These are phyloP conservation scores for Cryptococcus sp. DNA, from an alignment of 1,284 basidiomycete species.

Conservation along the genomic window DNA sequence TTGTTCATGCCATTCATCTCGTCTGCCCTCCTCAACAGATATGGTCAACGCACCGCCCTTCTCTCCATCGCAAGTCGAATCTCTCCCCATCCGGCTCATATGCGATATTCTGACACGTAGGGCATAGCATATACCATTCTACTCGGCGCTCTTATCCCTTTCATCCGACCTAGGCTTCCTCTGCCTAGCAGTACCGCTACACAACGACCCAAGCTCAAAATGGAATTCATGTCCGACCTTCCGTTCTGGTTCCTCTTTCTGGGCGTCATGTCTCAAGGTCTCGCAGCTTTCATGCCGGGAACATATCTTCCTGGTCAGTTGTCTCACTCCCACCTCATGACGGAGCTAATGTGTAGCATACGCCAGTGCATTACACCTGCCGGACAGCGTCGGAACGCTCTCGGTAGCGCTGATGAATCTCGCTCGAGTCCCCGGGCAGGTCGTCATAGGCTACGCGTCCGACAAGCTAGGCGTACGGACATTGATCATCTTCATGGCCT, in stretches of 20 bases:
- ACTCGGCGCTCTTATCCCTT: conserved; percentile 18
- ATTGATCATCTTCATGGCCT: conserved; percentile 20
- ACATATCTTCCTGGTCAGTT: conserved; percentile 26
- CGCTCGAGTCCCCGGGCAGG: conserved; percentile 24
- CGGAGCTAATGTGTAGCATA: conserved; percentile 14
- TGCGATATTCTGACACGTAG: conserved; percentile 5
- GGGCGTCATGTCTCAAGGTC: conserved; percentile 21
- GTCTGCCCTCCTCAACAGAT: conserved; percentile 14
- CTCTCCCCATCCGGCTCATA: neutral
- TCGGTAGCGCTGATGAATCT: conserved; percentile 23
- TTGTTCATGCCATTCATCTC: conserved; percentile 25
- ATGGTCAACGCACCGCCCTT: conserved; percentile 17
- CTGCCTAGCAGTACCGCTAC: conserved; percentile 4
- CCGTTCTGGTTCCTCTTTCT: conserved; percentile 23
- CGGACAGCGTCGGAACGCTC: conserved; percentile 17
- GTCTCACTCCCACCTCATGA: neutral
- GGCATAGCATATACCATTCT: conserved; percentile 16
- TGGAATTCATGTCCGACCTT: conserved; percentile 12
- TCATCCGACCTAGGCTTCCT: conserved; percentile 19
- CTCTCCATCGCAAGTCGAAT: conserved; percentile 16
- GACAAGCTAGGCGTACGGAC: conserved; percentile 18
- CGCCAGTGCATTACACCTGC: conserved; percentile 18
- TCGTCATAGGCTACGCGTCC: conserved; percentile 18
- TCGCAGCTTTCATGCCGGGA: conserved; percentile 23
- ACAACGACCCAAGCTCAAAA: conserved; percentile 10